Base-by-base conservation (phyloP, 2,329 filamentous ascomycete genomes). In the Kalmusia sp. region DNA sequence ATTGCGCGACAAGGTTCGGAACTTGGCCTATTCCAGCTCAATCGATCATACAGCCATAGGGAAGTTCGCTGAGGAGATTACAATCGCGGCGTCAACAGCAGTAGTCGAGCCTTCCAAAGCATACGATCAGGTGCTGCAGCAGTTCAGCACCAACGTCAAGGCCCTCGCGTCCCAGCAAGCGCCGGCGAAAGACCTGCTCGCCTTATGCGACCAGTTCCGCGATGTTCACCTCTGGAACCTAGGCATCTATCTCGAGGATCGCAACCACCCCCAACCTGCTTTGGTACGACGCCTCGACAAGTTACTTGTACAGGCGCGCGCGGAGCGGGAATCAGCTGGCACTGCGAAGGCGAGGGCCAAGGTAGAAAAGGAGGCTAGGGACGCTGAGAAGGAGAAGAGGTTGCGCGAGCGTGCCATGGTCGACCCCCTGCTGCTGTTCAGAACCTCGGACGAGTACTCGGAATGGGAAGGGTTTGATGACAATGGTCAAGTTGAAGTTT, bases 181-280 rank as follows among this genome's bases (percentile, higher is more conserved):
- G 30, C 45, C 45, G 31, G 31, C 45, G 38, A 48, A 37, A 48
- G 45, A 48, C 30, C 33, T 48, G 31, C 31, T 48, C n/a, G 45
- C 19, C 6, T 48, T 48, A 38, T 48, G 45, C 45, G 45, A 48
- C 33, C 45, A 37, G 33, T 33, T 48, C 31, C 45, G 45, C 45
- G 45, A 48, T 28, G 31, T 48, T 37, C 45, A 48, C 45, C 45
- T 48, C 21, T 48, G 45, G 45, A 48, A 48, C 31, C 45, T 48
- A 37, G 45, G 45, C 45, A 48, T 48, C 45, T 48, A 48, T 48
- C 45, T 48, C 24, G 45, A 48, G n/a, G 45, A 48, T 31, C 45
- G 45, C 17, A 48, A 38, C 31, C 19, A 48, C 17, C 31, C 45
- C 33, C 45, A 48, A 33, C 45, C 45, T 48, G 45, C 45, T 38